phyloP scores from a whole-genome alignment of 129 eudicot species.

The Cynara cardunculus region DNA sequence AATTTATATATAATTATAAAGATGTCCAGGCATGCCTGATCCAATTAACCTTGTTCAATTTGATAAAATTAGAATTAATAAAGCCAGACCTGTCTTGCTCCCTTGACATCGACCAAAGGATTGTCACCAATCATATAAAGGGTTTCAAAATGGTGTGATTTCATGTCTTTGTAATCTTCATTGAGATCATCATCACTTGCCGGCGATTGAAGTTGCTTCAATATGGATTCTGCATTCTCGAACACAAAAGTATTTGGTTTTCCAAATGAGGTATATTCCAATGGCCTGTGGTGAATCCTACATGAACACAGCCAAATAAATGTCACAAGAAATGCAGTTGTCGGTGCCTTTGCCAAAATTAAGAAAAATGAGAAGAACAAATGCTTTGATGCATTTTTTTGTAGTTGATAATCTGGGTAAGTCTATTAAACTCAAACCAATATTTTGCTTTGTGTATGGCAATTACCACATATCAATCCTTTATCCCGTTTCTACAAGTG shows the following conservation, averaged over 20 bases:
- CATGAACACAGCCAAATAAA: conserved; percentile 6
- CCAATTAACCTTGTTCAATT: conserved; percentile 6
- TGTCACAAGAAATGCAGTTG: not conserved
- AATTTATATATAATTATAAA: not conserved
- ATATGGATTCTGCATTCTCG: conserved; percentile 41
- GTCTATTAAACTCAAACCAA: not conserved
- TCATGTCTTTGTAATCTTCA: conserved; percentile 8
- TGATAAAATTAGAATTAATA: not conserved
- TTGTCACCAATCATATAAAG: conserved; percentile 92
- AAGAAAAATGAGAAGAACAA: not conserved
- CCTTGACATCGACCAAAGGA: conserved; percentile 82
- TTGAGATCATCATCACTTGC: conserved; percentile 15
- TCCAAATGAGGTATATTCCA: conserved; percentile 49
- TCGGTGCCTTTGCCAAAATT: not conserved
- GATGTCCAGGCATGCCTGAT: not conserved
- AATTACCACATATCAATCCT: not conserved
- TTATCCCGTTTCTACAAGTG: not conserved
- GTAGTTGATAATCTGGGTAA: not conserved
- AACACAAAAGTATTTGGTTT: conserved; percentile 53
- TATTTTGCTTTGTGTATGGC: not conserved
- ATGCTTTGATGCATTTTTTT: not conserved
- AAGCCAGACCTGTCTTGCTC: conserved; percentile 73
- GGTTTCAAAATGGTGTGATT: conserved; percentile 36
- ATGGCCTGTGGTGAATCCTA: conserved; percentile 51
- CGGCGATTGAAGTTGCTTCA: conserved; percentile 32